Evolutionary conservation across 106 monocot species (phyloP).

Genomic region (Cymbidium sinense): DNA sequence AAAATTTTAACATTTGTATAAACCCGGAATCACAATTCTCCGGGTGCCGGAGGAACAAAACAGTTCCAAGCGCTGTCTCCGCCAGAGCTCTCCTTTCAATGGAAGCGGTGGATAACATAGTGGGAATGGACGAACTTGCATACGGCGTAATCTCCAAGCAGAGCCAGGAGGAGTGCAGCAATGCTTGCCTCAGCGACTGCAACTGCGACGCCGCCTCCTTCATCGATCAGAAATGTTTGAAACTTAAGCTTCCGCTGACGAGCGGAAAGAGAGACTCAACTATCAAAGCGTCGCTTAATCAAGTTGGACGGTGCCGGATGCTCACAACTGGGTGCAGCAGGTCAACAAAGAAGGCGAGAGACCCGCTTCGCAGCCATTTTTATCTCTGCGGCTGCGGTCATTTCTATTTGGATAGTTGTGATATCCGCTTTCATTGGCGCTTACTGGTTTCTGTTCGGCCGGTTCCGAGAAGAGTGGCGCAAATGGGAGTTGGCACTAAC

Average conservation of each 20-base stretch:
- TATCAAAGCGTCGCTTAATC: background rate
- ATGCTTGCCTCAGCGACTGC: no score
- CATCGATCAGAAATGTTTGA: background rate
- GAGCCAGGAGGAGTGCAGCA: no score
- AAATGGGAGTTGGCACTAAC: background rate
- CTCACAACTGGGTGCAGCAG: background rate
- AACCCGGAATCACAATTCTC: background rate
- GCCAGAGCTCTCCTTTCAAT: background rate
- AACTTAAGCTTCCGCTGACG: slow-evolving; percentile 1
- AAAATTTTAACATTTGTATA: no score
- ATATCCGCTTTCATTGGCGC: background rate
- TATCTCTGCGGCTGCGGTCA: background rate
- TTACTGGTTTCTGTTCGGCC: background rate
- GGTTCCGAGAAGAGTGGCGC: background rate
- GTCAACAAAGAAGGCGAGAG: background rate
- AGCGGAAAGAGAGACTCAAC: background rate
- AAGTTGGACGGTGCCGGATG: background rate
- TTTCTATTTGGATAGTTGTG: background rate
- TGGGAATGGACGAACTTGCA: background rate
- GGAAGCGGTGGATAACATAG: no score
- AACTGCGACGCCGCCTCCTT: no score
- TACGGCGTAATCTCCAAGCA: background rate
- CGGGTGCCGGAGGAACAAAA: background rate
- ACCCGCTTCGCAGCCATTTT: background rate
- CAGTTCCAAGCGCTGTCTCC: background rate